Evolutionary conservation across 176 grass and related monocot genomes (phyloP), one percentile per base, ranked within the genome.

Genomic region (Oropetium thomaeum): DNA sequence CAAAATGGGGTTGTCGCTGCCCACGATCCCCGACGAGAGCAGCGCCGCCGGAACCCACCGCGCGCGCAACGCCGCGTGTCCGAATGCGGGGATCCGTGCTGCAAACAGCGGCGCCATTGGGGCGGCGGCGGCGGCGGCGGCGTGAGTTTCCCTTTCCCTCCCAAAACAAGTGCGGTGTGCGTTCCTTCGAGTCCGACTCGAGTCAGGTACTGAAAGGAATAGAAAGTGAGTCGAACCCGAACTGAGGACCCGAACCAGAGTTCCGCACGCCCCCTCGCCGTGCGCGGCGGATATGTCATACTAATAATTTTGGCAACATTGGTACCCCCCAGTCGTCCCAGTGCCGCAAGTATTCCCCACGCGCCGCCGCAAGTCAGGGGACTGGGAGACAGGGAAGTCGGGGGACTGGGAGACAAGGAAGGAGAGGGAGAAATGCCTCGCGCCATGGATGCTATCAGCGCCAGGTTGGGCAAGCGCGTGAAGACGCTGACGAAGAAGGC

Each of bases 1-100:
- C 35, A 98, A 83, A 44, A 94, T 81, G 72, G 91, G 91, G 71
- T 90, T 88, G 47, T 77, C 82, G 9, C 89, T 84, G 10, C 88
- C 52, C 6, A 92, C 47, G 69, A 89, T 63, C 5, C 88, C 86
- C 37, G 89, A 87, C 15, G 85, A 92, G 77, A 84, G 86, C 25
- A 75, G 66, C 29, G 78, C 80, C 30, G 38, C 66, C 4, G 63
- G 48, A 20, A 2, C 20, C 70, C 79, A 81, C 28, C 63, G 25
- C 34, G 41, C 72, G 33, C 28, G 31, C 77, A 57, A 10, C 22
- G 34, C 81, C 30, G 33, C 65, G 27, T 54, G 63, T n/a, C 83
- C 77, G 62, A 89, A 65, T 2, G 62, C 53, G 8, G 62, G n/a
- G 27, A 77, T 10, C 3, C 73, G 60, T 10, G 78, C 53, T 44